Base-by-base conservation (phyloP, 192 early-diverging fungal species). In the Linnemannia exigua region DNA sequence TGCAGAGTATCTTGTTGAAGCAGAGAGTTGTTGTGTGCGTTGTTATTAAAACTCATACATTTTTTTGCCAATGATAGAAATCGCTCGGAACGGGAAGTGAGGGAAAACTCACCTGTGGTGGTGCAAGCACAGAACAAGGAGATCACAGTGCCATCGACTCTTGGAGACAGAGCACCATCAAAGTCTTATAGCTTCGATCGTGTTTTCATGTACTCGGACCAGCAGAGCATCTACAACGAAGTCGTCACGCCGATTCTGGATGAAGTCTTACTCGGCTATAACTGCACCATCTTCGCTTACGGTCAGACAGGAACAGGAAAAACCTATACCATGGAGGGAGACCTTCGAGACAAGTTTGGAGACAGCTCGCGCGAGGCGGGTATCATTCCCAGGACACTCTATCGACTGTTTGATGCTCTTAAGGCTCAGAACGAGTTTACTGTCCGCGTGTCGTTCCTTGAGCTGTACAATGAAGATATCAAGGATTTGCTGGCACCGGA, bases 241-340 rank as follows among this genome's bases (percentile, higher is more conserved):
- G 90, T 95, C 19, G 97, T 96, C 1, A 72, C 81, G 41, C 97
- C 97, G 1, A 98, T 98, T 36, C 86, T 99, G 15, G 88, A 95
- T 17, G 96, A 99, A 67, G 94, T 96, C 51, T 46, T 85, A 36
- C 74, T 74, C 11, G 79, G 95, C 25, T 96, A 94, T 87, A 97
- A 95, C 84, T 95, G 95, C 85, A 95, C 94, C 28, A 93, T 97
- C 70, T 94, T 97, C 80, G 95, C 95, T 7, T 97, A 96, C 79
- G 96, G 94, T 28, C 94, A 97, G 88, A 98, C 97, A 3, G 97
- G 97, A 54, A 96, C 97, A 0, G 98, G 98, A 76, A 99, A 99
- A 90, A 99, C 98, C 16, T 94, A 91, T 80, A 98, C 98, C 2
- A 99, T 99, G 97, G 97, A 99, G 79, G 97, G 97, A 28, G 94